Percentiles rank a stretch among this genome's conserved stretches.
Conservation (phyloP, 176 grass and related monocot genomes). For the Secale cereale region DNA sequence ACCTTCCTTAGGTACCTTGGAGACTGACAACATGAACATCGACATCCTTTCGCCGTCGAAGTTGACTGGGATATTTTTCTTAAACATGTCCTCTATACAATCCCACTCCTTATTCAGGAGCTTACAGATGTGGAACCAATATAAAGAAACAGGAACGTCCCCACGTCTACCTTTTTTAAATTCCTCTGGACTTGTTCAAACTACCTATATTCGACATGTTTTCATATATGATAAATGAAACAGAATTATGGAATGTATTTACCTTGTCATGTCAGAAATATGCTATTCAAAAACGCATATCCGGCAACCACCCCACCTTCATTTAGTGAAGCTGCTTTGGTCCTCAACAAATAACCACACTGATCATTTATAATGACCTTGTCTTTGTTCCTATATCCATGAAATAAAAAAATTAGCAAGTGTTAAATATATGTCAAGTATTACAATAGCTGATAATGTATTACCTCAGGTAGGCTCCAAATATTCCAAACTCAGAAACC, state of each 20-base stretch:
- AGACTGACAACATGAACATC: no score
- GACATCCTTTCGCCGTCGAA: no score
- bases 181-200: no score
- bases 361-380: constrained; percentile 58
- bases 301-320: constrained; percentile 69
- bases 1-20: no score
- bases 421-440: background rate
- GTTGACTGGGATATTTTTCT: no score
- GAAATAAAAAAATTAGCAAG: background rate
- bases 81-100: no score
- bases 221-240: background rate
- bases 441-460: background rate
- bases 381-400: constrained; percentile 49
- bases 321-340: constrained; percentile 58
- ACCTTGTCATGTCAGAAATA: constrained; percentile 53
- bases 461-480: constrained; percentile 61
- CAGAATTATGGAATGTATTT: background rate
- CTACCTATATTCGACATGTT: background rate
- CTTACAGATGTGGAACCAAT: no score
- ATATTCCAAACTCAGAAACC: constrained; percentile 62
- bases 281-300: constrained; percentile 60
- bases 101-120: no score
- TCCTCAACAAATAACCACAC: constrained; percentile 62
- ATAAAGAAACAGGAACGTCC: no score
- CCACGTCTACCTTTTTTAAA: no score